Base-by-base conservation (phyloP, 75 land plant species). In the Pinus taeda region DNA sequence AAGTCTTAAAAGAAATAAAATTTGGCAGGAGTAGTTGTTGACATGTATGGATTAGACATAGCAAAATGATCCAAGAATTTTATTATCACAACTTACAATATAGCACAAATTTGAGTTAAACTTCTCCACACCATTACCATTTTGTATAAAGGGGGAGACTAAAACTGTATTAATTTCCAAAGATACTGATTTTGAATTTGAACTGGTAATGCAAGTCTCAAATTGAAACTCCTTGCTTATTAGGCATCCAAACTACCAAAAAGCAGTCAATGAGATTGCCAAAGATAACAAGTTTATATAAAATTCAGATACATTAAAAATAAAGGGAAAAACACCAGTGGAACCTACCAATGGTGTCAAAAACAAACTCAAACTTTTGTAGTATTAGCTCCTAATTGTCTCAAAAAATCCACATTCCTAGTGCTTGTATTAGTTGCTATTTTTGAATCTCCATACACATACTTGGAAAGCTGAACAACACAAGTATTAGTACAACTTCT, bases 311-410 rank as follows among this genome's bases (percentile, higher is more conserved):
- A 42, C 4, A 42, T 42, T 42, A 42, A 42, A 42, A 42, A 42
- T 26, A 3, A 5, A 42, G 33, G 33, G 8, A 24, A 49, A 39
- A 60, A 1, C 3, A 1, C 7, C 6, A 60, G 2, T 57, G 78
- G 62, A 29, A 75, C 80, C 77, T 83, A 88, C 90, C 90, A 76
- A 88, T 76, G 57, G 85, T 76, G 74, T 88, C 90, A n/a, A 80
- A 85, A 53, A 83, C 88, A 57, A 88, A 69, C 57, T 88, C 90
- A 67, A 76, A 88, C 70, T 86, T 88, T 36, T 86, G 89, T 13
- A 24, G 30, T 79, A 74, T 89, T 82, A 26, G 89, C 88, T 57
- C 90, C 90, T 49, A 89, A 67, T 21, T 67, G 61, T 57, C 81
- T 84, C 20, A 87, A 79, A 69, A 84, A 84, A 17, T 81, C 82